A percentile compares a stretch with the other conserved stretches of the same genome.
These are phyloP conservation scores for Glarea lozoyensis DNA, from an alignment of 495 filamentous ascomycete genomes.

Conservation along the genomic window DNA sequence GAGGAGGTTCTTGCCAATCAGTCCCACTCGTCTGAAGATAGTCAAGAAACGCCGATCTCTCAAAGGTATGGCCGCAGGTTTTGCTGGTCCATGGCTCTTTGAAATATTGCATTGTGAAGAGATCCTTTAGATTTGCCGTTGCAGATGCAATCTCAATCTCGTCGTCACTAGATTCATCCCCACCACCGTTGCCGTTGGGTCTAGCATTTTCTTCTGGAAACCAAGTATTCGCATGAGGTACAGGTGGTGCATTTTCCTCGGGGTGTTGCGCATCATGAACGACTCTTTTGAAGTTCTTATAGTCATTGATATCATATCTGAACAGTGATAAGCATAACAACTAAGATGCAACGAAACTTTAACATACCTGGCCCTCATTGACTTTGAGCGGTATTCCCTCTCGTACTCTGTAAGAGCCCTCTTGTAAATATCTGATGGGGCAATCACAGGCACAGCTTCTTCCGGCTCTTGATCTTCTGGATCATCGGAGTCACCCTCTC, in stretches of 20 bases:
- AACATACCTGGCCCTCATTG: conserved; percentile 26
- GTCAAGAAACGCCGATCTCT: conserved; percentile 58
- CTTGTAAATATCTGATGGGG: too few relatives aligned
- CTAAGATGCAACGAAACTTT: background rate
- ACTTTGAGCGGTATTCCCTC: conserved; percentile 30
- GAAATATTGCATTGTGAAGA: conserved; percentile 68
- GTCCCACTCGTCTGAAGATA: conserved; percentile 7
- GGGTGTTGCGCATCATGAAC: conserved; percentile 70
- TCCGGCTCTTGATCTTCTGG: conserved; percentile 7
- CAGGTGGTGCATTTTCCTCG: conserved; percentile 45
- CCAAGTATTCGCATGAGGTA: conserved; percentile 48
- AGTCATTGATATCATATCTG: conserved; percentile 63
- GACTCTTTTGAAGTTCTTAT: conserved; percentile 65
- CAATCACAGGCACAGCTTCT: conserved; percentile 5
- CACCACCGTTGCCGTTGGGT: conserved; percentile 16
- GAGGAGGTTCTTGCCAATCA: background rate
- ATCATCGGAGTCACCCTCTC: conserved; percentile 21
- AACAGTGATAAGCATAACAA: conserved; percentile 2
- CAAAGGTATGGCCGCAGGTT: conserved; percentile 78
- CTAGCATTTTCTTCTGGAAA: conserved; percentile 23
- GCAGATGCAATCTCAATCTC: conserved; percentile 68
- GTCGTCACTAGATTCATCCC: conserved; percentile 49
- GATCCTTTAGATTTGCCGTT: conserved; percentile 65
- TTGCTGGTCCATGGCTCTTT: conserved; percentile 63
- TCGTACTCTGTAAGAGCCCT: conserved; percentile 26